A percentile compares a stretch with the other conserved stretches of the same genome.
Evolutionary conservation across 106 monocot species (phyloP).

Genomic region (Posidonia australis): DNA sequence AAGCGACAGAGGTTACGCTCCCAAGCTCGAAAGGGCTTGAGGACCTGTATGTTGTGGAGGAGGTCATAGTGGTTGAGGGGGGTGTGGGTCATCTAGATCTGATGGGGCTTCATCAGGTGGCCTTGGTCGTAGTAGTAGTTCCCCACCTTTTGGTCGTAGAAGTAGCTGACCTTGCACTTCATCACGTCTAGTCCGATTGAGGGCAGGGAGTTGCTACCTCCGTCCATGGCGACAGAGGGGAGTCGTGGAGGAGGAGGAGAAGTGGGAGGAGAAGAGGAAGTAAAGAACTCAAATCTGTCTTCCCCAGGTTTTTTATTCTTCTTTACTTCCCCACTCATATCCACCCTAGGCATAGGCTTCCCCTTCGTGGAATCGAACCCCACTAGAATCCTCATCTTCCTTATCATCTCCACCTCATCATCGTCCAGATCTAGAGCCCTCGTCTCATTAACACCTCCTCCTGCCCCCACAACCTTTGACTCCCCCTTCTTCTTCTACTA

Average conservation of each 20-base stretch:
- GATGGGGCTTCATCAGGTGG: slow-evolving; percentile 26
- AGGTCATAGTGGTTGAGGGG: slow-evolving; percentile 17
- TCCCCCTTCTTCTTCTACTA: slow-evolving; percentile 30
- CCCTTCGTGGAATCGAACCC: slow-evolving; percentile 96
- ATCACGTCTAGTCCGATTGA: slow-evolving; percentile 5
- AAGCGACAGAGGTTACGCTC: slow-evolving; percentile 23
- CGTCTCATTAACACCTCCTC: not conserved
- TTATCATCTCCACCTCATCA: slow-evolving; percentile 95
- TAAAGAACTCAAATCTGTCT: too few relatives aligned
- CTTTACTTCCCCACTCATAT: slow-evolving; percentile 77
- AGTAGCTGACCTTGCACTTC: slow-evolving; percentile 22
- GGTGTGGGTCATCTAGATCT: slow-evolving; percentile 24
- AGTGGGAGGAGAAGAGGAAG: too few relatives aligned
- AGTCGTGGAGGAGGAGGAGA: not conserved
- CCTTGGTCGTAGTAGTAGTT: slow-evolving; percentile 31
- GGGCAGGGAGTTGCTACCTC: slow-evolving; percentile 19
- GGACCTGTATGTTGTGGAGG: slow-evolving; percentile 18
- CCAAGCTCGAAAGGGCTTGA: slow-evolving; percentile 18
- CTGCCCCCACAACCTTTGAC: not conserved
- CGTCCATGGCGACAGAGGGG: slow-evolving; percentile 10
- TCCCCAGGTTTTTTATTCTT: too few relatives aligned
- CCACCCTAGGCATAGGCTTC: slow-evolving; percentile 63
- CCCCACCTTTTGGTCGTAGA: slow-evolving; percentile 25
- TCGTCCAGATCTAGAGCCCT: slow-evolving; percentile 30
- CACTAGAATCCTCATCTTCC: slow-evolving; percentile 72